Evolutionary conservation across 768 basidiomycete species (phyloP).

Genomic region (Rhodotorula sphaerocarpa): DNA sequence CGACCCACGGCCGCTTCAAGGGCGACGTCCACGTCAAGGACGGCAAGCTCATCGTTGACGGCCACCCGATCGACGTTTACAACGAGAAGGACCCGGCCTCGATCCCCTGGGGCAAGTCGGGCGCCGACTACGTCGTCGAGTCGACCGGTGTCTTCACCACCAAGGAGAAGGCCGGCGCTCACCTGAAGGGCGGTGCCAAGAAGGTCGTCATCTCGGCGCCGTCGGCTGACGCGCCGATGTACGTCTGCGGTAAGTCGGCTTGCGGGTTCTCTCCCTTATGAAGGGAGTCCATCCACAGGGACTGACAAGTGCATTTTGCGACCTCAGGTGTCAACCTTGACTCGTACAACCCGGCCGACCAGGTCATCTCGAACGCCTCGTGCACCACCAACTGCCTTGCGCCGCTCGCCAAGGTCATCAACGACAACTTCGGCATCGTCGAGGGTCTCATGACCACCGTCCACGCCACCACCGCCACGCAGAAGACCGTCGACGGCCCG

Average conservation of each 20-base stretch:
- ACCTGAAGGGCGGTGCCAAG: slow-evolving; percentile 98
- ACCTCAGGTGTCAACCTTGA: slow-evolving; percentile 75
- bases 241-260: slow-evolving; percentile 60
- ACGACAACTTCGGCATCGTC: slow-evolving; percentile 92
- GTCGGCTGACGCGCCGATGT: slow-evolving; percentile 94
- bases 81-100: slow-evolving; percentile 75
- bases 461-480: slow-evolving; percentile 39
- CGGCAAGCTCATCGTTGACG: slow-evolving; percentile 80
- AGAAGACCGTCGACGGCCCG: slow-evolving; percentile 66
- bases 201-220: slow-evolving; percentile 99
- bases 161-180: slow-evolving; percentile 77
- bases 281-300: too few relatives aligned
- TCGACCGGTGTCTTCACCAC: slow-evolving; percentile 99
- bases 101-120: slow-evolving; percentile 72
- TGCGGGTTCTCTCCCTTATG: too few relatives aligned
- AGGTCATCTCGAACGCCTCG: slow-evolving; percentile 91
- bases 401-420: slow-evolving; percentile 93
- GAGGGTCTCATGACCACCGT: slow-evolving; percentile 99
- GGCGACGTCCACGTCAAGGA: slow-evolving; percentile 71
- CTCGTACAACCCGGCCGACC: slow-evolving; percentile 75
- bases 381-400: slow-evolving; percentile 99
- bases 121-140: slow-evolving; percentile 91
- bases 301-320: too few relatives aligned
- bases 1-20: slow-evolving; percentile 85
- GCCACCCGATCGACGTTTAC: slow-evolving; percentile 66